These are phyloP conservation scores for Rhodomyrtus tomentosa DNA, from an alignment of 345 rosid genomes.

Conservation along the genomic window DNA sequence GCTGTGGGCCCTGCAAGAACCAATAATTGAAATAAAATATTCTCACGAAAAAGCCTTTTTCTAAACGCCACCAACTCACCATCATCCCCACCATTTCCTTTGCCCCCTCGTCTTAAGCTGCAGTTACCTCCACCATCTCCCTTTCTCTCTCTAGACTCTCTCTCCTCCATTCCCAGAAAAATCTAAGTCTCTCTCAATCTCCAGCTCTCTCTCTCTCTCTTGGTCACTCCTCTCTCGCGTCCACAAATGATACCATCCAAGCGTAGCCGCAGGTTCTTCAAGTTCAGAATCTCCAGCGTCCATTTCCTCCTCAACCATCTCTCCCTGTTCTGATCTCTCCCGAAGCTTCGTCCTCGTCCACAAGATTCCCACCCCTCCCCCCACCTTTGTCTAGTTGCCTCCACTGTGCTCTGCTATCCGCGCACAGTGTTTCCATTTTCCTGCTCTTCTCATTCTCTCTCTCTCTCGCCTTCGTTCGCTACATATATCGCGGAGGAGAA, in stretches of 20 bases:
- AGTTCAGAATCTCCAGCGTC: constrained; percentile 33
- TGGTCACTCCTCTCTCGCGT: neutral
- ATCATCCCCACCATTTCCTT: neutral
- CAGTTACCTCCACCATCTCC: neutral
- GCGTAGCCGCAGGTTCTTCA: constrained; percentile 61
- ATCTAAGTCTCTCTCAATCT: too few relatives aligned
- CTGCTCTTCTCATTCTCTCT: neutral
- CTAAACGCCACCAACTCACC: neutral
- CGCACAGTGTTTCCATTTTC: neutral
- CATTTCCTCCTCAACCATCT: neutral
- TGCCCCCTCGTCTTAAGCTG: neutral
- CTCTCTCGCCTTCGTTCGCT: neutral
- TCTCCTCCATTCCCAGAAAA: too few relatives aligned
- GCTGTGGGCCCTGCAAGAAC: neutral
- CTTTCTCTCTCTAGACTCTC: neutral
- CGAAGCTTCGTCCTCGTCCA: neutral
- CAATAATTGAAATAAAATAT: neutral
- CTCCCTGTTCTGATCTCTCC: neutral
- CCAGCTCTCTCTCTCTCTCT: neutral
- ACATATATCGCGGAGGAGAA: neutral
- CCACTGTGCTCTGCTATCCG: neutral
- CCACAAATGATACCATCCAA: constrained; percentile 50
- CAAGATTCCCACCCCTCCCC: neutral
- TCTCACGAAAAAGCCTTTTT: neutral
- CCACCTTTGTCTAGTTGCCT: neutral